A percentile compares a stretch with the other conserved stretches of the same genome.
Conservation (phyloP, 805 yeast species). For the Hanseniaspora pseudoguilliermondii region DNA sequence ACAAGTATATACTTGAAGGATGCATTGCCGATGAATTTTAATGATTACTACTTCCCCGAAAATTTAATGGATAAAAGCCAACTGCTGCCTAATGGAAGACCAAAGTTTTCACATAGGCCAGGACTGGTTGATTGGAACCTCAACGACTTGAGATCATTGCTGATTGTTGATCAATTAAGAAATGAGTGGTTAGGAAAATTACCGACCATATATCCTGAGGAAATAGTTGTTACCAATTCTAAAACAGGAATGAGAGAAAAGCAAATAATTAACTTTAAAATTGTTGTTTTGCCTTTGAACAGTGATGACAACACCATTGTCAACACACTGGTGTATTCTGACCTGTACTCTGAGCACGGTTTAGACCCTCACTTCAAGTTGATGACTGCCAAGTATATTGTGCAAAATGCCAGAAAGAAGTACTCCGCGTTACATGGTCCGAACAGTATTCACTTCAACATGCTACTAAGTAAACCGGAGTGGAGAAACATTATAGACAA, state of each 20-base stretch:
- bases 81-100: conserved; percentile 44
- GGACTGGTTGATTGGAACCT: conserved; percentile 52
- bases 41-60: conserved; percentile 49
- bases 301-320: conserved; percentile 39
- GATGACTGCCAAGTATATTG: conserved; percentile 52
- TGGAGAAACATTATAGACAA: conserved; percentile 69
- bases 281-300: conserved; percentile 41
- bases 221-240: conserved; percentile 5
- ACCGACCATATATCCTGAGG: conserved; percentile 26
- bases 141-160: conserved; percentile 53
- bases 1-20: conserved; percentile 30
- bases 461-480: conserved; percentile 40
- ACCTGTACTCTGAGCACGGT: conserved; percentile 53
- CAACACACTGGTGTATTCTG: conserved; percentile 40
- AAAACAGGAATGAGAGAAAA: conserved; percentile 16
- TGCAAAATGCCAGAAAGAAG: conserved; percentile 38
- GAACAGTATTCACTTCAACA: conserved; percentile 28
- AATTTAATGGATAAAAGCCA: conserved; percentile 29
- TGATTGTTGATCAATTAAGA: conserved; percentile 38
- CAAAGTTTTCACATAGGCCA: conserved; percentile 48
- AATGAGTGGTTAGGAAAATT: conserved; percentile 46
- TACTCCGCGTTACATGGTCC: conserved; percentile 20
- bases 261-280: conserved; percentile 29
- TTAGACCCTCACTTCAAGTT: conserved; percentile 40
- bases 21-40: conserved; percentile 40